Base-by-base conservation (phyloP, 495 filamentous ascomycete genomes). In the Tricharina praecox region DNA sequence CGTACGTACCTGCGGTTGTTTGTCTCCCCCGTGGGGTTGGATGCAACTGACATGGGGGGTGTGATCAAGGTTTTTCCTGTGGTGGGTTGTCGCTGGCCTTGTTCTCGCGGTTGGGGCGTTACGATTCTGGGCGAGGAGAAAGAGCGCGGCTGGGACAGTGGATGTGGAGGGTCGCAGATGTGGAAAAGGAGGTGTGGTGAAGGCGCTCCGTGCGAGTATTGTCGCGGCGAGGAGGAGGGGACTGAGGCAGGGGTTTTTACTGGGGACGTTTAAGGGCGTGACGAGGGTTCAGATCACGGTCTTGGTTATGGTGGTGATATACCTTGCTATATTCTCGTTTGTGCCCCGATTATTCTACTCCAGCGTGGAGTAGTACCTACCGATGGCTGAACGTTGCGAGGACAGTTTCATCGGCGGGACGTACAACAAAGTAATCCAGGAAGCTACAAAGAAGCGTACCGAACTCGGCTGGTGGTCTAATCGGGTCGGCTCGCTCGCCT, bases 51-150 rank as follows among this genome's bases (percentile, higher is more conserved):
- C n/a, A n/a, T n/a, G n/a, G n/a, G n/a, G n/a, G n/a, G n/a, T n/a
- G n/a, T n/a, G n/a, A n/a, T n/a, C n/a, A n/a, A n/a, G n/a, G n/a
- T 71, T 70, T 51, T 75, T 78, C 47, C 51, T 81, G 24, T 80
- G 76, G 75, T 67, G 68, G 0, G 68, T 66, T 11, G 65, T 80
- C 40, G 62, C 62, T 4, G 70, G 66, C 0, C 62, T 77, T 15
- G 52, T 77, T 0, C 51, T 76, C 0, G 42, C 72, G 4, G 53
- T 42, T 5, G 43, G 57, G 35, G 21, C 49, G 49, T 41, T 35
- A 9, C n/a, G 47, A 11, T 48, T 47, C 4, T 38, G 32, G 19
- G 32, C 19, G 8, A n/a, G 19, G 30, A 11, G 20, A 15, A 33
- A 11, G 9, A 36, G 11, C 48, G 55, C 15, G 19, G 48, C 24